These are phyloP conservation scores for Diplogelasinospora grovesii DNA, from an alignment of 495 filamentous ascomycete species.

Conservation along the genomic window DNA sequence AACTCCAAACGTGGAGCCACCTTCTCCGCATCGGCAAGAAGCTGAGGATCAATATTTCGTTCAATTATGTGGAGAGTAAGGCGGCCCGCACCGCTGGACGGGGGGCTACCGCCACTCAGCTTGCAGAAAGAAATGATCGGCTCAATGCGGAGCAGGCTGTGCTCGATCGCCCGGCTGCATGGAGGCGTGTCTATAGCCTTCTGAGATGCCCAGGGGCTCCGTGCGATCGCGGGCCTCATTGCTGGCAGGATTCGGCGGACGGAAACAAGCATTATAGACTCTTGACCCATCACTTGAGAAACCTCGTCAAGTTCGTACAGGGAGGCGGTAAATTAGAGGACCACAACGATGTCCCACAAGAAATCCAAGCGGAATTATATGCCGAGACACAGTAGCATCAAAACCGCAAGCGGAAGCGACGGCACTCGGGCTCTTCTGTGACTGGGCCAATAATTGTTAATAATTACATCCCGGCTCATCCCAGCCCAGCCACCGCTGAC, in stretches of 20 bases:
- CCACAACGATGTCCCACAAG: constrained; percentile 1
- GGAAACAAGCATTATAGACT: constrained; percentile 2
- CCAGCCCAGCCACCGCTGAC: not conserved
- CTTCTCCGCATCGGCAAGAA: constrained; percentile 8
- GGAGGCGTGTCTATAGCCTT: constrained; percentile 2
- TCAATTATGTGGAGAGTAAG: constrained; percentile 8
- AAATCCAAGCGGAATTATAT: constrained; percentile 1
- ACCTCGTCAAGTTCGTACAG: constrained; percentile 1
- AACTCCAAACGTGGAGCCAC: constrained; percentile 10
- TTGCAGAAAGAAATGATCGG: constrained; percentile 1
- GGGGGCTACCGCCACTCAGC: not conserved
- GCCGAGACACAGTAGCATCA: not conserved
- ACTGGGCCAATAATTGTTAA: constrained; percentile 1
- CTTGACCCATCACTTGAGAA: not conserved
- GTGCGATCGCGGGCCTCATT: constrained; percentile 1
- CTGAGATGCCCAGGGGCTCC: constrained; percentile 1
- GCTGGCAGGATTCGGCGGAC: constrained; percentile 15
- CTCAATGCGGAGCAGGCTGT: constrained; percentile 2
- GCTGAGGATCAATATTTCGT: constrained; percentile 6
- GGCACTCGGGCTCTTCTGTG: not conserved
- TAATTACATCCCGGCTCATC: constrained; percentile 1
- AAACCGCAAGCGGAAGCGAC: constrained; percentile 2
- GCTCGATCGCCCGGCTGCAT: not conserved
- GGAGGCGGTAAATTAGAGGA: constrained; percentile 1
- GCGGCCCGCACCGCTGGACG: constrained; percentile 4